Base-by-base conservation (phyloP, 2,329 filamentous ascomycete genomes). In the Colletotrichum spinosum region DNA sequence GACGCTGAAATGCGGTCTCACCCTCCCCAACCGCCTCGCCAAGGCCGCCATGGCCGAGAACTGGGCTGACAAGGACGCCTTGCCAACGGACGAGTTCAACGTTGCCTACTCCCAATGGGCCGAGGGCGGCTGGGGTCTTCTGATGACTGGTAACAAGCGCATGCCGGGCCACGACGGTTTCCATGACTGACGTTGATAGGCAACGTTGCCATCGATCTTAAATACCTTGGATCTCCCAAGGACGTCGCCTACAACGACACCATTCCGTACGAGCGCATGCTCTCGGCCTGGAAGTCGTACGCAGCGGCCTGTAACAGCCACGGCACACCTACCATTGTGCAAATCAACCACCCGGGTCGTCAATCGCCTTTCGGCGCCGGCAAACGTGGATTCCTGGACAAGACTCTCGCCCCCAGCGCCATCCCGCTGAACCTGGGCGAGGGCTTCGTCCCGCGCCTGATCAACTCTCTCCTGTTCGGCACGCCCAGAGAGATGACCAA, bases 401-500 rank as follows among this genome's bases (percentile, higher is more conserved):
- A 83, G 67, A 76, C 73, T 0, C 66, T 85, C 0, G 81, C 81
- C 0, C 80, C 83, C 0, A 81, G 79, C 38, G 71, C 83, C 0
- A 72, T 85, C 0, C 75, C 78, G 0, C 53, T 86, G 12, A 69
- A 77, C 2, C 70, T 86, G 8, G 83, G 83, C 0, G 41, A 72
- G 0, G 76, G 79, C 0, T 12, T 79, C 3, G 3, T 84, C 2
- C 73, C 79, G 0, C 69, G 68, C 15, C 17, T 79, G 2, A 39
- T 76, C 0, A 72, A 71, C 3, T 56, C 58, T 0, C n/a, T 85
- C 1, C 45, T 81, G 0, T 85, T 86, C 57, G 84, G 86, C 2
- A 83, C 80, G 1, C 88, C 88, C 0, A 80, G 82, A 49, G 88
- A 82, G 55, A 87, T 91, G 84, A 84, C 79, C 0, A 35, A 73